Evolutionary conservation across 441 rosid species (phyloP), one percentile per base, ranked within the genome.

Genomic region (Bocquillonia castaneifolia): DNA sequence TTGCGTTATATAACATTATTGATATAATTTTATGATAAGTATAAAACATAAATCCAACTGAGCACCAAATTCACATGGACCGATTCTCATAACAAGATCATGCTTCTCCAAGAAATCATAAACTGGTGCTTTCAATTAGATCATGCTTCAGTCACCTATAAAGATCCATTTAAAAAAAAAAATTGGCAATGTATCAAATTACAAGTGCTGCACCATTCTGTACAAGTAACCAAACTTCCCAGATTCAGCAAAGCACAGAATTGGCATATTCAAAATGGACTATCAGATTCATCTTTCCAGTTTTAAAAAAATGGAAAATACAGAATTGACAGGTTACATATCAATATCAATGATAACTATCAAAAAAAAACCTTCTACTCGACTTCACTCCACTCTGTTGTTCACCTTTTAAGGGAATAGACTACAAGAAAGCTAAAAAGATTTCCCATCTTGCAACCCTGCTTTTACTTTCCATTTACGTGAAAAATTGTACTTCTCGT

Each of bases 341-440:
- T 71, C 66, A 34, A 57, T 45, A 50, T 42, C 59, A 54, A 64
- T 70, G 73, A 76, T 63, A 62, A 60, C 66, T 60, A 54, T 57
- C 63, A 61, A 45, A 48, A 70, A 70, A 77, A 51, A 68, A 53
- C 22, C 53, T 58, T 77, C 71, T 52, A 52, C 25, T 55, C 71
- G 63, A 58, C 50, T 65, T 70, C 53, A 47, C 25, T 59, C 18
- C 10, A 64, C 64, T 66, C 55, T 61, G 57, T 64, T 73, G 65
- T 75, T 60, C 53, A 56, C 29, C 34, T 70, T 66, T 29, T 72
- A 66, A 60, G 72, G 31, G 70, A 67, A 58, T 57, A 68, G 51
- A 51, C 72, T 68, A 63, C 44, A 34, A 60, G 61, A 74, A 61
- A 71, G 64, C 76, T 67, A 58, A 42, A 60, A 26, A 22, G 72